Base-by-base conservation (phyloP, 768 basidiomycete species). In the Mycena metata region DNA sequence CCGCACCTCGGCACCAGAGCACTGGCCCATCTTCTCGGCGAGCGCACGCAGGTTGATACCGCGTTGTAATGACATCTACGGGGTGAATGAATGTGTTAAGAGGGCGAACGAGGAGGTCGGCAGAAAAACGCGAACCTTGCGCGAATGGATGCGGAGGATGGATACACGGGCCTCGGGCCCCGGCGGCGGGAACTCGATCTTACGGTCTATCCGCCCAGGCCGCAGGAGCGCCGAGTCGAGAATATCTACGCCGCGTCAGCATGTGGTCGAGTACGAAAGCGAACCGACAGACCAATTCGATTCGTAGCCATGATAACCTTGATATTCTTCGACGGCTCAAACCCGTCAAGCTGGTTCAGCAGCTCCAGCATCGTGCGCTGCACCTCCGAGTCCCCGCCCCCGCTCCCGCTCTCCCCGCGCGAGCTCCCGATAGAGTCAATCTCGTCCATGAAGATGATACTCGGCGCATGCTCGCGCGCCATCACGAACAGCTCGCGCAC, bases 381-480 rank as follows among this genome's bases (percentile, higher is more conserved):
- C 66, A 95, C 94, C 78, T 96, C 95, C 4, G 91, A 93, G 74
- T 96, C 94, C 2, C 94, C 94, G 46, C 91, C 91, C 23, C 94
- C 93, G 56, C 94, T 93, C 19, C 96, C 95, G 76, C 96, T 91
- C 77, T 96, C 94, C 13, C 96, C 95, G 77, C 96, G 82, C 70
- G 95, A 95, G 70, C 91, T 93, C 61, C 97, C 97, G 76, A 99
- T 99, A 21, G 94, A 96, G 81, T 99, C 97, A 71, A 99, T 98
- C 82, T 98, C 97, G 78, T 98, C 97, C 96, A 99, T 98, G 85
- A 99, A 98, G 78, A 99, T 98, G 82, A 99, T 98, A 79, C 93
- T 94, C 41, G 97, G 97, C 39, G 97, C 97, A 75, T 98, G 96
- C 78, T 98, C 97, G 69, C 96, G 82, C 3, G 97, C 97, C 97